Evolutionary conservation across 73 alveolate genomes (phyloP).

Genomic region (Urostyla sp.): DNA sequence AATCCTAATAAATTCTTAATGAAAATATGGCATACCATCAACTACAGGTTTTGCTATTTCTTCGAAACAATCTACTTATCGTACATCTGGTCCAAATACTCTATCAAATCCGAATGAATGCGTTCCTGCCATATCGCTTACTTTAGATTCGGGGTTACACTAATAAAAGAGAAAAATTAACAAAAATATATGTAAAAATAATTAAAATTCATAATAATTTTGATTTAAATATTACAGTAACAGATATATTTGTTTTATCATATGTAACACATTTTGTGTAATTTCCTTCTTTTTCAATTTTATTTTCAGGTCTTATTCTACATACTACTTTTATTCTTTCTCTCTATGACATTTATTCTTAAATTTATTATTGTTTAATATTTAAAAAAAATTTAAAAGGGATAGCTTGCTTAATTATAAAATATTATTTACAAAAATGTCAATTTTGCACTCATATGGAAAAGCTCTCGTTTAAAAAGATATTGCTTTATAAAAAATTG

Average conservation of each 20-base stretch:
- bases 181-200: not conserved
- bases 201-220: not conserved
- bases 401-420: too few relatives aligned
- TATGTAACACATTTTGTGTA: constrained; percentile 50
- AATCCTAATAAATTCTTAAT: constrained; percentile 65
- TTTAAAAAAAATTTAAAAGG: too few relatives aligned
- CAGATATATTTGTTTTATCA: constrained; percentile 11
- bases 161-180: not conserved
- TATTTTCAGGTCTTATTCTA: constrained; percentile 69
- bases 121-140: constrained; percentile 63
- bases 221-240: not conserved
- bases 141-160: constrained; percentile 47
- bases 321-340: constrained; percentile 64
- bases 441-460: too few relatives aligned
- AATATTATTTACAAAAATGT: too few relatives aligned
- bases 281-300: constrained; percentile 56
- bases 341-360: constrained; percentile 59
- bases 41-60: constrained; percentile 86
- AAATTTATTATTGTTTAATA: too few relatives aligned
- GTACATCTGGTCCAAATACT: constrained; percentile 78
- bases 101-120: constrained; percentile 83
- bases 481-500: not conserved
- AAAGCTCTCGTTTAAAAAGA: not conserved
- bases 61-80: constrained; percentile 76
- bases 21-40: constrained; percentile 39